A percentile compares a stretch with the other conserved stretches of the same genome.
These are phyloP conservation scores for Triadica sebifera DNA, from an alignment of 345 rosid species.

Conservation along the genomic window DNA sequence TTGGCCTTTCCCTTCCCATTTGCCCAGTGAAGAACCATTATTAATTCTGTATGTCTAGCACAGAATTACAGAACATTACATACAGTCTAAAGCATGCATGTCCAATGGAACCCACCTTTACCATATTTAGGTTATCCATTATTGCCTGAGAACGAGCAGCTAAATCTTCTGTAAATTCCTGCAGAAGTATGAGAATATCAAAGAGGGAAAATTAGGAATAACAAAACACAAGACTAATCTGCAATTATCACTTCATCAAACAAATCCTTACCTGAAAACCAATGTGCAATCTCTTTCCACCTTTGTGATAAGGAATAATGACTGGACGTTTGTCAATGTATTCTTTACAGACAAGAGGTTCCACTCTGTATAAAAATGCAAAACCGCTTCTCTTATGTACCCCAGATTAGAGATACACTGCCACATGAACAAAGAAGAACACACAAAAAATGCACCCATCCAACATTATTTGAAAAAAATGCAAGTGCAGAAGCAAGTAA, in stretches of 20 bases:
- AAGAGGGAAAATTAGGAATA: not conserved
- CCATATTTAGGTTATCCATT: slow-evolving; percentile 47
- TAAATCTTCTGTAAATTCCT: slow-evolving; percentile 86
- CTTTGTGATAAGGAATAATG: slow-evolving; percentile 89
- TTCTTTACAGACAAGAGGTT: slow-evolving; percentile 93
- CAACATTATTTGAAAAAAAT: no score
- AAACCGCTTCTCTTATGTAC: not conserved
- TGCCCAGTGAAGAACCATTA: not conserved
- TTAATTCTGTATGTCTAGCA: not conserved
- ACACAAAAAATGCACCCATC: not conserved
- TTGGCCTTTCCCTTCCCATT: not conserved
- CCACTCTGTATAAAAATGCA: slow-evolving; percentile 51
- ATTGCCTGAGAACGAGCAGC: slow-evolving; percentile 72
- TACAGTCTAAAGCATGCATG: not conserved
- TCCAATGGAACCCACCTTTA: slow-evolving; percentile 45
- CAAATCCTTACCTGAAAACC: slow-evolving; percentile 65
- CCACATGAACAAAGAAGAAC: slow-evolving; percentile 2
- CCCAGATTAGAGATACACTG: not conserved
- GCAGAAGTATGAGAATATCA: slow-evolving; percentile 5
- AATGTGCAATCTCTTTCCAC: slow-evolving; percentile 94
- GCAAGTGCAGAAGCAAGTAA: not conserved
- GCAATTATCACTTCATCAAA: not conserved
- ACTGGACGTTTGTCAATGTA: slow-evolving; percentile 65
- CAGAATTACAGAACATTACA: no score
- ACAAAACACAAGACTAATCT: not conserved